Evolutionary conservation across 2,329 filamentous ascomycete genomes (phyloP).

Genomic region (Claviceps fusiformis): DNA sequence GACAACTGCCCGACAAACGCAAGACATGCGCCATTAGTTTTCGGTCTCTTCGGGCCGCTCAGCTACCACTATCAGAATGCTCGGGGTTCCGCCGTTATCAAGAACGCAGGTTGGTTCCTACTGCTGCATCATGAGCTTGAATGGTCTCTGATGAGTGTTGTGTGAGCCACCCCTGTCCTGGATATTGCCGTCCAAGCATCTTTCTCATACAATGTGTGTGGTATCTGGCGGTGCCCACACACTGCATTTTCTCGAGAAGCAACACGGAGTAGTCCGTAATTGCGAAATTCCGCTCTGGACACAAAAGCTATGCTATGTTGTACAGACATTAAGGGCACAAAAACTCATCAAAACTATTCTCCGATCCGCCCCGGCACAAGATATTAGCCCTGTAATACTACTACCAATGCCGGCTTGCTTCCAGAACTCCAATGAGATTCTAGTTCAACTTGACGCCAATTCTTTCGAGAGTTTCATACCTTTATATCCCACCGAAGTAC

Average conservation of each 20-base stretch:
- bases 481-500: background rate
- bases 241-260: background rate
- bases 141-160: background rate
- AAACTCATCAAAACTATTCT: conserved; percentile 6
- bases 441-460: background rate
- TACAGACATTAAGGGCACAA: conserved; percentile 4
- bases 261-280: conserved; percentile 1
- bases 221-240: conserved; percentile 1
- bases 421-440: background rate
- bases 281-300: background rate
- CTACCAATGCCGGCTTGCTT: conserved; percentile 4
- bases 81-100: background rate
- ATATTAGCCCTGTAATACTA: conserved; percentile 1
- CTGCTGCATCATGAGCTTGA: background rate
- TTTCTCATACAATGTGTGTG: background rate
- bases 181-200: conserved; percentile 6
- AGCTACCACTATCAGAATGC: background rate
- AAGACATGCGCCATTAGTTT: background rate
- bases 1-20: background rate
- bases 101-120: background rate
- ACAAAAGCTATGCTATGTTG: background rate
- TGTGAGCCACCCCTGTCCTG: conserved; percentile 5
- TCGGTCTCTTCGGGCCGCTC: background rate
- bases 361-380: conserved; percentile 3
- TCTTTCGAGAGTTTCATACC: background rate